A percentile compares a stretch with the other conserved stretches of the same genome.
Conservation (phyloP, 768 basidiomycete species). For the Psilocybe tampanensis region DNA sequence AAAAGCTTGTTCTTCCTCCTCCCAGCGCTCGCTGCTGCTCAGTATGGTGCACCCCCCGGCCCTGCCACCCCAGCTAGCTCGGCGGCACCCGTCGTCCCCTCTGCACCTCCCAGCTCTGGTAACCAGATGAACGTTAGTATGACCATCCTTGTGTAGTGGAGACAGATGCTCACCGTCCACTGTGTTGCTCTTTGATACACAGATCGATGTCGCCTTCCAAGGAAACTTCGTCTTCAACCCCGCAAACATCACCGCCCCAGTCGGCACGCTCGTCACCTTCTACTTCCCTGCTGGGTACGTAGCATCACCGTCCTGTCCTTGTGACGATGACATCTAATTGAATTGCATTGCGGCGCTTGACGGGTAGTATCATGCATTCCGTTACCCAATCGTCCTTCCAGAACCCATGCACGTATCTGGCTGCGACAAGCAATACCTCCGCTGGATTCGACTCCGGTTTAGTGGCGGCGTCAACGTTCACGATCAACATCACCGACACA, state of each 20-base stretch:
- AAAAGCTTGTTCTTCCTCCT: constrained; percentile 22
- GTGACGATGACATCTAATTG: neutral
- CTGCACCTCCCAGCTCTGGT: constrained; percentile 39
- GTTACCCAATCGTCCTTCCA: constrained; percentile 61
- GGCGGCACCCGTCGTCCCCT: constrained; percentile 31
- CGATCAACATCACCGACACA: constrained; percentile 47
- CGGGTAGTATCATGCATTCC: constrained; percentile 37
- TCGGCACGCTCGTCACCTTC: constrained; percentile 56
- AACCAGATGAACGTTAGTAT: constrained; percentile 38
- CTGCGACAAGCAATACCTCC: constrained; percentile 33
- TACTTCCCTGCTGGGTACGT: constrained; percentile 48
- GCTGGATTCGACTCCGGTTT: constrained; percentile 60
- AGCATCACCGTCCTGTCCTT: constrained; percentile 21
- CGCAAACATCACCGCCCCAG: constrained; percentile 45
- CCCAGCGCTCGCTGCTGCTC: constrained; percentile 40
- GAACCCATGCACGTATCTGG: constrained; percentile 52
- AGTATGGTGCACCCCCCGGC: constrained; percentile 30
- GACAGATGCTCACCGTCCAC: neutral
- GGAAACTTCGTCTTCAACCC: constrained; percentile 46
- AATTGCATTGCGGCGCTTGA: neutral
- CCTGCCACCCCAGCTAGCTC: constrained; percentile 18
- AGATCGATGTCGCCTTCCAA: constrained; percentile 48
- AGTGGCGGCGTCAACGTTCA: constrained; percentile 38
- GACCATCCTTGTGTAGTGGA: neutral
- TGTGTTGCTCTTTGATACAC: neutral